Base-by-base conservation (phyloP, 768 basidiomycete genomes). In the Xanthoconium purpureum region DNA sequence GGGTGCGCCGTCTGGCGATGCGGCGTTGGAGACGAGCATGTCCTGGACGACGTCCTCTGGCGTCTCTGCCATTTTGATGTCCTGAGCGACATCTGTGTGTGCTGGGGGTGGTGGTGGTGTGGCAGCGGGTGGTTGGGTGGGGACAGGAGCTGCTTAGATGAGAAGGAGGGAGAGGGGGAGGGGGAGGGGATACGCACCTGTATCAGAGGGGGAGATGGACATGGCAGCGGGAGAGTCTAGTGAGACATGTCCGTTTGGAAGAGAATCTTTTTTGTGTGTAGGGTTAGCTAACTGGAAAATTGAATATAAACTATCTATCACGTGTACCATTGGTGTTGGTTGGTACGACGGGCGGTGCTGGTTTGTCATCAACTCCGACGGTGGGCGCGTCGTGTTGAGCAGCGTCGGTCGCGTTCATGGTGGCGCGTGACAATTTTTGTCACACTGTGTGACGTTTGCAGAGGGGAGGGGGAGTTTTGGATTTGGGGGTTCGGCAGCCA, bases 361-460 rank as follows among this genome's bases (percentile, higher is more conserved):
- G 63, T 67, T 69, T 65, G 71, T 69, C 65, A 66, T 71, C 63
- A 55, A 52, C 46, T 62, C 60, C 64, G 63, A 61, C 57, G 60
- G 61, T 53, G 67, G 64, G 70, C 70, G 70, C 66, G 64, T 59
- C 52, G 67, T 55, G 61, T 63, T 60, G 66, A 58, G 62, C 18
- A 63, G 56, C 54, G 63, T 72, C 65, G 56, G 67, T 66, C 80
- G 80, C 80, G 80, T 79, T 80, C 85, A 87, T 87, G 77, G 78
- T 75, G 77, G 76, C 77, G 80, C 79, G 87, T 88, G 85, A 88
- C 86, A 64, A 32, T 58, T 63, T 69, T 64, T 58, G 87, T 88
- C 70, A 71, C 84, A 87, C 85, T 66, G 78, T 73, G 82, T 84
- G 79, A 83, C 82, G 59, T 63, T 67, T 70, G 55, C 47, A 70